phyloP scores from a whole-genome alignment of 108 stramenopile genomes.

The Nannochloropsis granulata region DNA sequence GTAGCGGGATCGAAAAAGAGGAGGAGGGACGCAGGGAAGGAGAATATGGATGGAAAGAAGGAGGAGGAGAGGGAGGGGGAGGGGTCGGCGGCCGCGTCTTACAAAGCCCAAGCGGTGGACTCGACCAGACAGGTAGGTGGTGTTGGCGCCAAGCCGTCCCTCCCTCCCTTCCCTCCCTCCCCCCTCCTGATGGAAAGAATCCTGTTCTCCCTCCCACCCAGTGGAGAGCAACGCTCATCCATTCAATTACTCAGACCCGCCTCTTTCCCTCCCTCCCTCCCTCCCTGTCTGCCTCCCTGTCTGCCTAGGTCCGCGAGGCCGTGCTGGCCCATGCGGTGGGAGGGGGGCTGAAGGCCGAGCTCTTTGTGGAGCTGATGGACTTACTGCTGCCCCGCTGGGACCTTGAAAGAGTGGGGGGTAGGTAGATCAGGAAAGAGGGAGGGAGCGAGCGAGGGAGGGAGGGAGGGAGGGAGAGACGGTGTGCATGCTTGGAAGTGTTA shows the following conservation, averaged over 20 bases:
- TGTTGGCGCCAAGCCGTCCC: neutral
- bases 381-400: neutral
- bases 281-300: neutral
- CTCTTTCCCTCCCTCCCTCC: neutral
- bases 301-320: neutral
- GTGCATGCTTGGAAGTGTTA: too few species aligned
- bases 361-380: neutral
- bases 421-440: neutral
- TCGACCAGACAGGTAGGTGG: neutral
- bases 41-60: neutral
- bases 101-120: neutral
- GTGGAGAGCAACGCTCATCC: too few species aligned
- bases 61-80: neutral
- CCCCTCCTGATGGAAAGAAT: too few species aligned
- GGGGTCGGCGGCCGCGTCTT: neutral
- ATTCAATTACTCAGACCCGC: too few species aligned
- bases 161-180: neutral
- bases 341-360: neutral
- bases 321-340: neutral
- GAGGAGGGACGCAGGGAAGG: neutral
- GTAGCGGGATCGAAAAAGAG: neutral
- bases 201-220: too few species aligned
- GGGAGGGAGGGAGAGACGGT: too few species aligned
- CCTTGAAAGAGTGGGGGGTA: neutral
- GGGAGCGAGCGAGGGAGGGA: too few species aligned